Evolutionary conservation across 805 yeast genomes (phyloP).

Genomic region (Cyberlindnera bimundalis): DNA sequence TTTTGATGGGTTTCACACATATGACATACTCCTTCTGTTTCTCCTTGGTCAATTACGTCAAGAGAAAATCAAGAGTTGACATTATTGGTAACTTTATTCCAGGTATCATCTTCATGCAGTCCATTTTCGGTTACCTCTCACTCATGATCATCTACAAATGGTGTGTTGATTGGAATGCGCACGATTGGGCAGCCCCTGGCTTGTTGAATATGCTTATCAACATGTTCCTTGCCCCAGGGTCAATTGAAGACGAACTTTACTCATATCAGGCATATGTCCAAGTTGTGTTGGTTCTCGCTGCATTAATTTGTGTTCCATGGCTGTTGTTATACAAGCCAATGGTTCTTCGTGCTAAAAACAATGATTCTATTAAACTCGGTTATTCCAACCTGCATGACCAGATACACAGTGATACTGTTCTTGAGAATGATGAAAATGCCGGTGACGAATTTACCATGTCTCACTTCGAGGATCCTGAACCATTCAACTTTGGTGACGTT

Average conservation of each 20-base stretch:
- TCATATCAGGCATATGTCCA: constrained; percentile 79
- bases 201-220: constrained; percentile 90
- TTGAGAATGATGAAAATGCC: constrained; percentile 43
- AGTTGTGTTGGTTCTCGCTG: constrained; percentile 63
- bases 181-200: constrained; percentile 82
- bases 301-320: constrained; percentile 93
- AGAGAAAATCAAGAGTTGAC: constrained; percentile 71
- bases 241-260: constrained; percentile 75
- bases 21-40: constrained; percentile 89
- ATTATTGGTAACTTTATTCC: constrained; percentile 93
- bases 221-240: constrained; percentile 95
- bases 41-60: constrained; percentile 74
- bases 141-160: constrained; percentile 89
- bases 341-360: constrained; percentile 30
- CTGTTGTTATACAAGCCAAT: constrained; percentile 81
- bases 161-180: constrained; percentile 86
- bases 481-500: constrained; percentile 82
- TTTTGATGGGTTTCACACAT: constrained; percentile 91
- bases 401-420: constrained; percentile 30
- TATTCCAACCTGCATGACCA: constrained; percentile 50
- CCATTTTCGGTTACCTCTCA: constrained; percentile 90
- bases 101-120: constrained; percentile 92
- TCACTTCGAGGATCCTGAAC: constrained; percentile 41
- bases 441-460: constrained; percentile 23
- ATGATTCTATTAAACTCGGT: constrained; percentile 45